Percentiles rank a stretch among this genome's conserved stretches.
phyloP scores from a whole-genome alignment of 108 stramenopile genomes.

The Cylindrotheca closterium region DNA sequence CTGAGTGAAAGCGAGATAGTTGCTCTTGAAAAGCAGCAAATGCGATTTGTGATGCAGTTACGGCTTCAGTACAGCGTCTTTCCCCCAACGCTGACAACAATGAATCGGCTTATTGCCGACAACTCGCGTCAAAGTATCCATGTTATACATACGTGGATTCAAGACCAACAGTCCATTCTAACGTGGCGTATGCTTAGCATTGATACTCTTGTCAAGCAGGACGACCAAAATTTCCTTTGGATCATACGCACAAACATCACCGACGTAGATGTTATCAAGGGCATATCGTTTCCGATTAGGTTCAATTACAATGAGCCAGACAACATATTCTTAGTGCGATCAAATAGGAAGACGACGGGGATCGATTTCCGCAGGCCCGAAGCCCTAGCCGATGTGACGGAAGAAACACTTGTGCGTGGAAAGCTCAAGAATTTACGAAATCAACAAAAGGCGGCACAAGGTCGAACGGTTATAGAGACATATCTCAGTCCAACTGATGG shows the following conservation, averaged over 20 bases:
- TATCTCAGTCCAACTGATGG: not conserved
- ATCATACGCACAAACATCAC: constrained; percentile 47
- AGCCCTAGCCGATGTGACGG: not conserved
- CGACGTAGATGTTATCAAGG: not conserved
- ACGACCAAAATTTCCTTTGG: constrained; percentile 46
- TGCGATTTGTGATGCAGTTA: not conserved
- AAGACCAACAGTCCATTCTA: not conserved
- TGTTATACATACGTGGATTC: not conserved
- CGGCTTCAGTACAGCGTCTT: not conserved
- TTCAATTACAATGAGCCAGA: not conserved
- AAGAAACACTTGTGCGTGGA: not conserved
- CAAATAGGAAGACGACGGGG: not conserved
- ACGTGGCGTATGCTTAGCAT: not conserved
- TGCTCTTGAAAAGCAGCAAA: not conserved
- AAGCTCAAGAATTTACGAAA: not conserved
- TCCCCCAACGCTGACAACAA: not conserved
- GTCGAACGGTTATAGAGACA: not conserved
- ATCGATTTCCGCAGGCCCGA: not conserved
- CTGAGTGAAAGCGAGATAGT: not conserved
- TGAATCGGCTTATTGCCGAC: not conserved
- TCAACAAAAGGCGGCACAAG: not conserved
- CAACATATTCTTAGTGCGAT: not conserved
- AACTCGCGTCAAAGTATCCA: not conserved
- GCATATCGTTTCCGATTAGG: not conserved
- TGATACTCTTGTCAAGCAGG: constrained; percentile 10